A percentile compares a stretch with the other conserved stretches of the same genome.
phyloP scores from a whole-genome alignment of 2,329 filamentous ascomycete genomes.

The Kalmusia sp. region DNA sequence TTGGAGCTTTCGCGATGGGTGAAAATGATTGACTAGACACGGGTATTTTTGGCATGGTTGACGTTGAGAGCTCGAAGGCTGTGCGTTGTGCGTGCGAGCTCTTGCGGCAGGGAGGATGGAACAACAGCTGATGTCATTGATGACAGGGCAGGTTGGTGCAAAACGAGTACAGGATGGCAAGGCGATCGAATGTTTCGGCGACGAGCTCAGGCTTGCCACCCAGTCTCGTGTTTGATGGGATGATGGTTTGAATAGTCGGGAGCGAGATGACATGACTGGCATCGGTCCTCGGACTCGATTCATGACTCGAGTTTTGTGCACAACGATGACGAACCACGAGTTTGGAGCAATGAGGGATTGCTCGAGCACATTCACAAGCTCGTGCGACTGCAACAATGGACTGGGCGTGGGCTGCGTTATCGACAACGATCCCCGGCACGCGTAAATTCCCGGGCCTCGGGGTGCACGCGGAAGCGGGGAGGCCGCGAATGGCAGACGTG shows the following conservation, averaged over 20 bases:
- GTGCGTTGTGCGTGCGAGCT: too few relatives aligned
- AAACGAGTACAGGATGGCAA: conserved; percentile 2
- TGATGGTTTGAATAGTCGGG: too few relatives aligned
- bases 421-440: neutral
- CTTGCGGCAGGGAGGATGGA: neutral
- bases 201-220: neutral
- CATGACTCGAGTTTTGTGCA: too few relatives aligned
- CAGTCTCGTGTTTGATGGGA: too few relatives aligned
- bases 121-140: conserved; percentile 10
- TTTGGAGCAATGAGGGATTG: too few relatives aligned
- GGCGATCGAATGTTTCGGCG: conserved; percentile 9
- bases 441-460: conserved; percentile 2
- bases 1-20: too few relatives aligned
- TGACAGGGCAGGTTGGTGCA: conserved; percentile 8
- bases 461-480: conserved; percentile 8
- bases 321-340: too few relatives aligned
- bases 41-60: neutral
- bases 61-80: neutral
- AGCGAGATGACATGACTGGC: too few relatives aligned
- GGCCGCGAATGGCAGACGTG: conserved; percentile 9
- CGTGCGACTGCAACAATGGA: neutral
- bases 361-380: neutral
- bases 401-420: neutral
- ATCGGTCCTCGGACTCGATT: too few relatives aligned
- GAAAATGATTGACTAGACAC: too few relatives aligned